Base-by-base conservation (phyloP, 495 filamentous ascomycete genomes). In the Podospora australis region DNA sequence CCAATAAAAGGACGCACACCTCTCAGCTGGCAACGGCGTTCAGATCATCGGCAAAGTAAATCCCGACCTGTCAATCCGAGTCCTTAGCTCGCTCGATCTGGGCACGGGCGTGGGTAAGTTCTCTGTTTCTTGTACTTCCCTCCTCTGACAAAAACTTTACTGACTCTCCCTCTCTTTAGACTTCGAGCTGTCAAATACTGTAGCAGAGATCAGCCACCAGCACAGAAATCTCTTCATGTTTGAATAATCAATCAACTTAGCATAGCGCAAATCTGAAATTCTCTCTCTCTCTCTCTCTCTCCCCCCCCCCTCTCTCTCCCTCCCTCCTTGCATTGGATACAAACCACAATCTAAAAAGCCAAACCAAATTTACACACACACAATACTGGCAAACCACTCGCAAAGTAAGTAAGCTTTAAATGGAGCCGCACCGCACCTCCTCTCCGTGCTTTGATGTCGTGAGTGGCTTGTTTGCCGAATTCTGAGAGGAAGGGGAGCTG, bases 41-140 rank as follows among this genome's bases (percentile, higher is more conserved):
- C 94, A 98, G 69, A 69, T 98, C 50, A 83, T 97, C 34, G 94
- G 90, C 44, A 96, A 92, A 67, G 90, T 98, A 46, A 82, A 89
- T 54, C 71, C 73, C 54, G 89, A 94, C 57, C 68, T 92, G 32
- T 80, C 78, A 13, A 65, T 98, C 38, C 84, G 83, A 56, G 83
- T 88, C 30, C 69, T 94, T 38, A 84, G 73, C 36, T 80, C 82
- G 10, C 79, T 78, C 44, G 91, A 97, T 67, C 86, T 94, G 65
- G 91, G 91, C 21, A 78, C 56, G 10, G 71, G 76, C 53, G 75
- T 88, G 44, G 80, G 83, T 87, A 73, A 51, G 78, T 68, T 53
- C 14, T 28, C 39, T 32, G 22, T 26, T 34, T 39, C 41, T 34
- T 36, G 23, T 19, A 24, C 35, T 25, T 19, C 38, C 17, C 5